phyloP scores from a whole-genome alignment of 805 yeast genomes.

The Ogataea sp. region DNA sequence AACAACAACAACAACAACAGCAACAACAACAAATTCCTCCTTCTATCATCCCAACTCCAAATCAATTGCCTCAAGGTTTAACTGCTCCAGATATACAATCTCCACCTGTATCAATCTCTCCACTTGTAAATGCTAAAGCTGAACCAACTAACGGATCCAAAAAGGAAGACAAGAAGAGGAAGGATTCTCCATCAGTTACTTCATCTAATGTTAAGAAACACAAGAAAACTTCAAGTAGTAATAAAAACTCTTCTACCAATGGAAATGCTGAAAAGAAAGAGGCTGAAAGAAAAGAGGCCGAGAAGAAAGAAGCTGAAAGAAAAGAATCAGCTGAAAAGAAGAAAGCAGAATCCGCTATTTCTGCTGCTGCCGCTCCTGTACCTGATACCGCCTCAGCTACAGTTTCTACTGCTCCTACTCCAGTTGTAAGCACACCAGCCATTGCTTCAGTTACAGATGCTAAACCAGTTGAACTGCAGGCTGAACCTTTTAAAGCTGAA shows the following conservation, averaged over 20 bases:
- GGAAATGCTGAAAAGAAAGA: not conserved
- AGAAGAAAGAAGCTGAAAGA: not conserved
- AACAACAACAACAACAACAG: slow-evolving; percentile 4
- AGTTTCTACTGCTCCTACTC: not conserved
- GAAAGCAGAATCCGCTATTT: too few relatives aligned
- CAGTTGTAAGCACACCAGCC: not conserved
- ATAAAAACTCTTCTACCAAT: too few relatives aligned
- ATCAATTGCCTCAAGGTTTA: slow-evolving; percentile 12
- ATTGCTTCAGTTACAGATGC: slow-evolving; percentile 1
- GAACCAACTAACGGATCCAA: slow-evolving; percentile 4
- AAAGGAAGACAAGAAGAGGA: slow-evolving; percentile 2
- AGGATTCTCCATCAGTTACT: not conserved
- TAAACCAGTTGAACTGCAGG: slow-evolving; percentile 1
- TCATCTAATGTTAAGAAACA: slow-evolving; percentile 1
- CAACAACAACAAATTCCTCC: slow-evolving; percentile 5
- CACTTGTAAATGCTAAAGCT: not conserved
- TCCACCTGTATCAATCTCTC: not conserved
- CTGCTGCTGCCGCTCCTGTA: too few relatives aligned
- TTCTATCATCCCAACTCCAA: too few relatives aligned
- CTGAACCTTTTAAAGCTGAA: too few relatives aligned
- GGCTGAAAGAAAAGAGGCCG: not conserved
- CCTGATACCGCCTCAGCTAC: not conserved
- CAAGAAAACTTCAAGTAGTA: slow-evolving; percentile 1
- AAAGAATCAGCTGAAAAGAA: not conserved
- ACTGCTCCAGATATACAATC: slow-evolving; percentile 11